Base-by-base conservation (phyloP, 1,284 basidiomycete species). In the Cutaneotrichosporon cutaneum region DNA sequence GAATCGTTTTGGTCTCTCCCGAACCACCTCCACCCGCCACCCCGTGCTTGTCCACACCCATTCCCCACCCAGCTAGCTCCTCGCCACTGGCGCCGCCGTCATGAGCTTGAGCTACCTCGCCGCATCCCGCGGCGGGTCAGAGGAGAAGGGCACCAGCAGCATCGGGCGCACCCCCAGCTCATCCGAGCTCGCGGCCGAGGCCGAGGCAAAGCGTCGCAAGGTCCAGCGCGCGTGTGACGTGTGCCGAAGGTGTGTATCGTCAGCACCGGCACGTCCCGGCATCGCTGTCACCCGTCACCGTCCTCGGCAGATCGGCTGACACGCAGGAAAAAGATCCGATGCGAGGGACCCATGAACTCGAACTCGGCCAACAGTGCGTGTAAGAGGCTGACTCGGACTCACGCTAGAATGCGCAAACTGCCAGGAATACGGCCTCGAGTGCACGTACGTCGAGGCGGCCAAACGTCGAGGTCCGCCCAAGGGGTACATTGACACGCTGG, bases 401-500 rank as follows among this genome's bases (percentile, higher is more conserved):
- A 65, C 60, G 13, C 9, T 52, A 74, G 74, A 75, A 70, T 94
- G 91, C 73, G 88, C 90, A 0, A 91, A 90, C 73, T 93, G 91
- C 73, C 80, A 85, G 18, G 84, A 89, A 14, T 88, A 87, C 70
- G 86, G 82, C 62, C 82, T 86, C 24, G 86, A 89, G 2, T 92
- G 90, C 78, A 90, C 88, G 0, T 92, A 90, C 73, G 81, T 89
- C 55, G 72, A 81, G 67, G 83, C 83, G 32, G 91, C 90, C 1
- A 89, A 91, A 85, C 89, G 90, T 81, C 86, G 90, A 42, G 90
- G 90, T 2, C 89, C 90, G 30, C 88, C 90, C 1, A 90, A 92
- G 80, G 90, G 90, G 85, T 92, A 72, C 72, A 84, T 90, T 22
- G 89, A 91, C 66, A 84, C 82, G 27, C 78, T 92, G 9, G 89